phyloP scores from a whole-genome alignment of 306 rosid genomes.

The Rosa lucieae region DNA sequence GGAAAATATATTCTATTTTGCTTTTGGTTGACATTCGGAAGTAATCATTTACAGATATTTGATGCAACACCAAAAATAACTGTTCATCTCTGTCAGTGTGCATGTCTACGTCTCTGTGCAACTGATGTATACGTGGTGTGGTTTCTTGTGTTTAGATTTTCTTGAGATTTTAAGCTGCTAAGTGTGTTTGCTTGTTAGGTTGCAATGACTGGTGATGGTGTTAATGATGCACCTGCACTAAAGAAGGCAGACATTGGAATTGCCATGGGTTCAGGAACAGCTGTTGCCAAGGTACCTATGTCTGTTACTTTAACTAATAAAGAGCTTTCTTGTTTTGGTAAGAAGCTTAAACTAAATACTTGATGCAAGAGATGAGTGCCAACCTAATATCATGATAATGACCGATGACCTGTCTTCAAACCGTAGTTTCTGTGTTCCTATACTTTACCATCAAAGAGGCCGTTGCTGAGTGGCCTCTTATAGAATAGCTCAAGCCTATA shows the following conservation, averaged over 20 bases:
- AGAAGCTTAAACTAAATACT: not conserved
- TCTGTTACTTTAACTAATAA: not conserved
- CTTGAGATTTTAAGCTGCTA: conserved; percentile 19
- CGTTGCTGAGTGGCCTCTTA: conserved; percentile 9
- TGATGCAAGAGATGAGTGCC: not conserved
- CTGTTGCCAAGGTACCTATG: conserved; percentile 85
- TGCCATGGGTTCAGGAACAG: conserved; percentile 99
- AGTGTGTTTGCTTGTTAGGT: conserved; percentile 52
- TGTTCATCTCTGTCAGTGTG: not conserved
- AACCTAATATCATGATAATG: not conserved
- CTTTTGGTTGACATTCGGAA: not conserved
- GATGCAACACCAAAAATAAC: not conserved
- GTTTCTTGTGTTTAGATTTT: not conserved
- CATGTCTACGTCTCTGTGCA: not conserved
- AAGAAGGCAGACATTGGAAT: conserved; percentile 98
- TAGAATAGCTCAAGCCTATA: not conserved
- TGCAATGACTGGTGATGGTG: conserved; percentile 99
- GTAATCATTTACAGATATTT: not conserved
- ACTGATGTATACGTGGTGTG: not conserved
- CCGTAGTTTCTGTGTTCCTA: conserved; percentile 6
- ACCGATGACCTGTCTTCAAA: not conserved
- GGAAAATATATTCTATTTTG: not conserved
- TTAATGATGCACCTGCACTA: conserved; percentile 97
- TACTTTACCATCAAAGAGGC: not conserved
- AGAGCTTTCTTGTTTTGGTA: not conserved